Conservation (phyloP, 2,329 filamentous ascomycete species). For the Colletotrichum paranaense region DNA sequence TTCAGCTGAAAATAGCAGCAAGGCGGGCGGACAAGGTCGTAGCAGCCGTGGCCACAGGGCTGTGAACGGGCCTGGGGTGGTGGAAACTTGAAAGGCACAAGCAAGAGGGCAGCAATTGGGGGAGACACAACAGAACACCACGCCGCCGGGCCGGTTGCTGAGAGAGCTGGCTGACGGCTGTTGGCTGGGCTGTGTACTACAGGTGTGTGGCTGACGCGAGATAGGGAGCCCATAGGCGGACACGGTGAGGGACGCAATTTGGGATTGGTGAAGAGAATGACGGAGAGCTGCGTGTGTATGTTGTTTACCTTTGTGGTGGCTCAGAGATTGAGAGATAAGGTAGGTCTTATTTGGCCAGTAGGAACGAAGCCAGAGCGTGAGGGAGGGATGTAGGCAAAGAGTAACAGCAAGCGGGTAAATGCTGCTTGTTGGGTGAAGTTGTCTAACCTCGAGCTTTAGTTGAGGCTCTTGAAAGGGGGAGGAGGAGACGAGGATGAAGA, state of each 20-base stretch:
- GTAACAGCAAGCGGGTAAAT: background rate
- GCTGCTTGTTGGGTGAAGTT: background rate
- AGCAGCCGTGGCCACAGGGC: constrained; percentile 20
- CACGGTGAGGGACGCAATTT: background rate
- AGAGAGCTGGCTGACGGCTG: background rate
- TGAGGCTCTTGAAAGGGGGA: constrained; percentile 1
- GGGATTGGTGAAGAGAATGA: background rate
- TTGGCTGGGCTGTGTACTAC: background rate
- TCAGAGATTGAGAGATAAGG: constrained; percentile 1
- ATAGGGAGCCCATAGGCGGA: background rate
- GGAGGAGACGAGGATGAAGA: background rate
- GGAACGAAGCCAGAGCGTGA: constrained; percentile 10
- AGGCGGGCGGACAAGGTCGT: background rate
- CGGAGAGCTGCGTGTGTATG: background rate
- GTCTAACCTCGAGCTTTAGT: background rate
- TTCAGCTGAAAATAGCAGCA: constrained; percentile 35
- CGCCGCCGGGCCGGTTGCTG: constrained; percentile 3
- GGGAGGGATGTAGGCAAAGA: background rate
- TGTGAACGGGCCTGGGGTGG: constrained; percentile 6
- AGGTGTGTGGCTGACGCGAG: background rate
- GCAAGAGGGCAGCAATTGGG: background rate
- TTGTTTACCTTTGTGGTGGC: background rate
- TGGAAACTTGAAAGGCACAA: background rate
- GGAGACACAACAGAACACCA: background rate
- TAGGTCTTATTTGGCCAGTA: background rate